A percentile compares a stretch with the other conserved stretches of the same genome.
These are phyloP conservation scores for Spirogloea muscicola DNA, from an alignment of 139 green algal species.

Conservation along the genomic window DNA sequence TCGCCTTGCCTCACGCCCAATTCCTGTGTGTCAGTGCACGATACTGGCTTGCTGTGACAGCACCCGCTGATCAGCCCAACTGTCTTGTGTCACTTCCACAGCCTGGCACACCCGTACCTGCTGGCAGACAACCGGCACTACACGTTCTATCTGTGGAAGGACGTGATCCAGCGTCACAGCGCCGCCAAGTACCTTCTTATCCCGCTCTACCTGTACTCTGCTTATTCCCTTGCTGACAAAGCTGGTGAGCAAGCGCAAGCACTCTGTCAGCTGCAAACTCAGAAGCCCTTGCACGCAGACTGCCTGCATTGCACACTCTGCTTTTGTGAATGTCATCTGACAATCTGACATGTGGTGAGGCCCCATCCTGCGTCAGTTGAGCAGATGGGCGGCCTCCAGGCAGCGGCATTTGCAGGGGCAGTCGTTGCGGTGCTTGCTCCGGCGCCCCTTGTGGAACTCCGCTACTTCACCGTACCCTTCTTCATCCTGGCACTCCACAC, in stretches of 20 bases:
- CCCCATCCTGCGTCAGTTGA: neutral
- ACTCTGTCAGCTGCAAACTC: no score
- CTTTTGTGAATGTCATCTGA: neutral
- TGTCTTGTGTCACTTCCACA: constrained; percentile 35
- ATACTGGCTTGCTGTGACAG: neutral
- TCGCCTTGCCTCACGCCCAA: neutral
- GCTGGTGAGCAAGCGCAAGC: no score
- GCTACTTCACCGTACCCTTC: constrained; percentile 77
- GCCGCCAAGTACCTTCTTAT: constrained; percentile 51
- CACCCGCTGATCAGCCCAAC: neutral
- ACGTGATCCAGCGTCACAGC: constrained; percentile 45
- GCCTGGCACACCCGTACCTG: constrained; percentile 81
- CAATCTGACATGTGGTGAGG: no score
- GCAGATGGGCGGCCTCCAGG: neutral
- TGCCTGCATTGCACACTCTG: neutral
- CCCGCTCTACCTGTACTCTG: constrained; percentile 51
- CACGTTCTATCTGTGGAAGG: constrained; percentile 87
- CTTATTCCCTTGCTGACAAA: neutral
- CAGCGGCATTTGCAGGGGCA: constrained; percentile 9
- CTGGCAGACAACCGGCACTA: constrained; percentile 94
- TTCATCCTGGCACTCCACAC: constrained; percentile 63
- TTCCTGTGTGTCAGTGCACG: neutral
- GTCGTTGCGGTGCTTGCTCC: constrained; percentile 63
- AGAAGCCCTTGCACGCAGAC: neutral
- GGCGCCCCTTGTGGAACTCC: constrained; percentile 78